Conservation (phyloP, 257 asterid genomes). For the Solanum peruvianum region DNA sequence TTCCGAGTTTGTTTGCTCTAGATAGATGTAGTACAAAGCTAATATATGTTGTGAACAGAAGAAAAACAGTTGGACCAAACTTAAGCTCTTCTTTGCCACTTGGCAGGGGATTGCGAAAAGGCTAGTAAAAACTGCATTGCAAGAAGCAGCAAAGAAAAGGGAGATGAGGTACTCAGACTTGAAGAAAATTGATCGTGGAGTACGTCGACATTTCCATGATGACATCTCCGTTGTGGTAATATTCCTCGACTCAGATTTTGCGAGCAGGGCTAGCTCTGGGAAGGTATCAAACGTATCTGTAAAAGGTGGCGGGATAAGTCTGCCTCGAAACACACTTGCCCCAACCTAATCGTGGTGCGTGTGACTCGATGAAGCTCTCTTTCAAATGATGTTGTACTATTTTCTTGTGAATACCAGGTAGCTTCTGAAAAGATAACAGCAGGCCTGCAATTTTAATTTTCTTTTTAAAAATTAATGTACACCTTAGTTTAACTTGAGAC, state of each 20-base stretch:
- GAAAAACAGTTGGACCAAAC: neutral
- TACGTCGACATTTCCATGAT: constrained; percentile 83
- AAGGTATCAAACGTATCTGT: constrained; percentile 42
- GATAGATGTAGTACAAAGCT: neutral
- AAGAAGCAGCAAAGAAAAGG: constrained; percentile 82
- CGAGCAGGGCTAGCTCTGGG: constrained; percentile 56
- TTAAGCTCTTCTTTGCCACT: neutral
- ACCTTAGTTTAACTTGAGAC: constrained; percentile 24
- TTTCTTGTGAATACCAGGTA: constrained; percentile 32
- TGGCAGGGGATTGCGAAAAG: constrained; percentile 73
- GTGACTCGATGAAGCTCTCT: constrained; percentile 14
- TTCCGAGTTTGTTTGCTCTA: neutral
- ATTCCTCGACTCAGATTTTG: constrained; percentile 59
- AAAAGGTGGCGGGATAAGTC: constrained; percentile 48
- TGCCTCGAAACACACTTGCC: constrained; percentile 43
- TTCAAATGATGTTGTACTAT: constrained; percentile 11
- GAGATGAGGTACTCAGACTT: constrained; percentile 90
- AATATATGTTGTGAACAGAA: neutral
- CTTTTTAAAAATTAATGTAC: constrained; percentile 19
- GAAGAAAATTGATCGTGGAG: constrained; percentile 78
- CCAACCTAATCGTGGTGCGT: constrained; percentile 13
- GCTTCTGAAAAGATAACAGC: constrained; percentile 26
- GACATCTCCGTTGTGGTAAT: constrained; percentile 69
- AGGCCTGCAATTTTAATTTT: constrained; percentile 16
- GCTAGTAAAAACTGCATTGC: constrained; percentile 66